Percentiles rank a stretch among this genome's conserved stretches.
These are phyloP conservation scores for Cryptomeria japonica DNA, from an alignment of 75 land plant genomes.

Conservation along the genomic window DNA sequence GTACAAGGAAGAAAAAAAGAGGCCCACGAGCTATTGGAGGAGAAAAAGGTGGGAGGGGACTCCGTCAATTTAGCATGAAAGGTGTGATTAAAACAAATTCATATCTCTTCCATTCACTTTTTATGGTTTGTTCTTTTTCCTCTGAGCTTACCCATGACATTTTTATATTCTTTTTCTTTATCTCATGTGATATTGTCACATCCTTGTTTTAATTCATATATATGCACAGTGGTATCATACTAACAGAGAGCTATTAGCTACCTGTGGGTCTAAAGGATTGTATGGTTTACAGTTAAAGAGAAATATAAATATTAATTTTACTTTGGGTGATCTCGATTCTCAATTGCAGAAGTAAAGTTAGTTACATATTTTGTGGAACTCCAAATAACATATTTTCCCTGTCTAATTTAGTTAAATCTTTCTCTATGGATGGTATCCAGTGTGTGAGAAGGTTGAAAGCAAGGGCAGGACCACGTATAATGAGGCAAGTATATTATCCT, in stretches of 20 bases:
- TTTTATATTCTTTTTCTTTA: background rate
- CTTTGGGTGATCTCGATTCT: background rate
- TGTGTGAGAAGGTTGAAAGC: constrained; percentile 87
- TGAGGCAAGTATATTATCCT: constrained; percentile 52
- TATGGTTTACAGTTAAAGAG: background rate
- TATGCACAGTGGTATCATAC: constrained; percentile 1
- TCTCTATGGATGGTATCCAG: constrained; percentile 28
- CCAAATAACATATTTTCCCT: background rate
- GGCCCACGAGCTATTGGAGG: constrained; percentile 64
- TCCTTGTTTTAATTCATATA: background rate
- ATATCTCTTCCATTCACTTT: background rate
- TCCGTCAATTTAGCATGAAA: constrained; percentile 94
- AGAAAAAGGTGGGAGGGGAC: constrained; percentile 81
- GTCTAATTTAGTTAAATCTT: background rate
- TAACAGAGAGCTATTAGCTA: background rate
- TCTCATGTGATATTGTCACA: background rate
- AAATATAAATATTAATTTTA: background rate
- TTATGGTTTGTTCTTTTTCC: background rate
- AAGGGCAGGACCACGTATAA: constrained; percentile 87
- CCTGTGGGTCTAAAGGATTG: background rate
- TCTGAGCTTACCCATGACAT: background rate
- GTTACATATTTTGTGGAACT: constrained; percentile 7
- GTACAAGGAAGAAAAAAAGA: constrained; percentile 80
- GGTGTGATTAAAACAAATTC: constrained; percentile 31
- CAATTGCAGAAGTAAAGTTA: constrained; percentile 8